phyloP scores from a whole-genome alignment of 1,284 basidiomycete genomes.

The Ustilago nuda region DNA sequence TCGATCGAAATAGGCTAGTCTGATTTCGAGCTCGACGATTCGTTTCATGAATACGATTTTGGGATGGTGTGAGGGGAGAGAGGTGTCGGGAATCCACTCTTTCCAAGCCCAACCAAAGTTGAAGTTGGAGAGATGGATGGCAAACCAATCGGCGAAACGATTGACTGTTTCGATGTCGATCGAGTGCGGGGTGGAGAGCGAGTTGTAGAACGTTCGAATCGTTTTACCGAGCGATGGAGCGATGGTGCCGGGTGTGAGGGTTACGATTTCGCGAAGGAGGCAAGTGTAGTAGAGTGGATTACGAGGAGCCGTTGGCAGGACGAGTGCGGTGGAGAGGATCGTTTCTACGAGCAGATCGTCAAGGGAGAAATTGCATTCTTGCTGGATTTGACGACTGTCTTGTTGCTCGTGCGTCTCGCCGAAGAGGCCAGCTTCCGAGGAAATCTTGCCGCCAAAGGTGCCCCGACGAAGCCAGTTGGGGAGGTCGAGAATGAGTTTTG shows the following conservation, averaged over 20 bases:
- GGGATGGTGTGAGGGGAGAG: conserved; percentile 79
- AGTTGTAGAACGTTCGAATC: conserved; percentile 83
- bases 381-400: conserved; percentile 36
- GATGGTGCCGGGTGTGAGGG: conserved; percentile 86
- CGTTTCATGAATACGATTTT: conserved; percentile 88
- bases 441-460: conserved; percentile 73
- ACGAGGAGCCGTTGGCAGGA: conserved; percentile 81
- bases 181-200: conserved; percentile 43
- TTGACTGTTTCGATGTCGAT: conserved; percentile 85
- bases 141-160: conserved; percentile 92
- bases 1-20: conserved; percentile 92
- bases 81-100: conserved; percentile 93
- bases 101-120: conserved; percentile 99
- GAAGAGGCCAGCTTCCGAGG: conserved; percentile 56
- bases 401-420: conserved; percentile 51
- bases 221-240: conserved; percentile 96
- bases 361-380: conserved; percentile 53
- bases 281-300: conserved; percentile 84
- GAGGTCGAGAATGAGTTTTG: conserved; percentile 85
- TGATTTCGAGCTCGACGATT: conserved; percentile 87
- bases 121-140: conserved; percentile 96
- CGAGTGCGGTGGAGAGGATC: conserved; percentile 80
- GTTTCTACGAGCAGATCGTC: conserved; percentile 72
- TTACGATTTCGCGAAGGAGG: conserved; percentile 92
- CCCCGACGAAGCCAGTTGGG: conserved; percentile 85